These are phyloP conservation scores for Terfezia boudieri DNA, from an alignment of 495 filamentous ascomycete genomes.

Conservation along the genomic window DNA sequence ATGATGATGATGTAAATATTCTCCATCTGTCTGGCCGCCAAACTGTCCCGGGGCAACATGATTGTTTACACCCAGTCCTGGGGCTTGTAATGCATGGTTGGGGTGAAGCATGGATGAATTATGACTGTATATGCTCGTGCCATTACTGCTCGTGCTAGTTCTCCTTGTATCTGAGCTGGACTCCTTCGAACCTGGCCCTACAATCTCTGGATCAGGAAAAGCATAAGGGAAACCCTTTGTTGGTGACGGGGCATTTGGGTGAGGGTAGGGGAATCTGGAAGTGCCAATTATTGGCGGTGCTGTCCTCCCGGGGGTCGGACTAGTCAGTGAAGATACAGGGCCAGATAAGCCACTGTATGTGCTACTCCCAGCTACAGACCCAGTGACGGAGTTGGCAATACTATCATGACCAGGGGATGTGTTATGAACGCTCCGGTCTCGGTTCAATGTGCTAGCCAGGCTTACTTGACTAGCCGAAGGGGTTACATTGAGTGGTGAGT, in stretches of 20 bases:
- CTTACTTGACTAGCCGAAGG: conserved; percentile 18
- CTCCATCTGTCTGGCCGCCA: conserved; percentile 4
- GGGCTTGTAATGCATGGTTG: background rate
- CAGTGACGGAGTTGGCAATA: conserved; percentile 3
- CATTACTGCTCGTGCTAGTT: conserved; percentile 12
- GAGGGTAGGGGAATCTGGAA: conserved; percentile 15
- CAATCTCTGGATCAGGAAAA: conserved; percentile 19
- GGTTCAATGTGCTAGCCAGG: conserved; percentile 17
- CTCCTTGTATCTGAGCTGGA: conserved; percentile 9
- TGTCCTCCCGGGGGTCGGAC: background rate
- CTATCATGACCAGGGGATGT: conserved; percentile 8
- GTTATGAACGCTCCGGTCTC: conserved; percentile 17
- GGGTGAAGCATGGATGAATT: conserved; percentile 9
- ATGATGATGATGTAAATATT: conserved; percentile 12
- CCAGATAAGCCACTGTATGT: conserved; percentile 6
- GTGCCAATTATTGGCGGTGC: conserved; percentile 17
- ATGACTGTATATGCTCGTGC: conserved; percentile 15
- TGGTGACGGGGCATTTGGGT: conserved; percentile 18
- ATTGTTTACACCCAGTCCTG: background rate
- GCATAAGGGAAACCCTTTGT: conserved; percentile 20
- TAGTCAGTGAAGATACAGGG: background rate
- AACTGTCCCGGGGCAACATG: conserved; percentile 2
- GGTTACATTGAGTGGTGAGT: conserved; percentile 15
- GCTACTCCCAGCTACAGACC: conserved; percentile 2
- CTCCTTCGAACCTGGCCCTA: conserved; percentile 9